Evolutionary conservation across 805 yeast species (phyloP), one percentile per base, ranked within the genome.

Genomic region (Metschnikowia aberdeeniae): DNA sequence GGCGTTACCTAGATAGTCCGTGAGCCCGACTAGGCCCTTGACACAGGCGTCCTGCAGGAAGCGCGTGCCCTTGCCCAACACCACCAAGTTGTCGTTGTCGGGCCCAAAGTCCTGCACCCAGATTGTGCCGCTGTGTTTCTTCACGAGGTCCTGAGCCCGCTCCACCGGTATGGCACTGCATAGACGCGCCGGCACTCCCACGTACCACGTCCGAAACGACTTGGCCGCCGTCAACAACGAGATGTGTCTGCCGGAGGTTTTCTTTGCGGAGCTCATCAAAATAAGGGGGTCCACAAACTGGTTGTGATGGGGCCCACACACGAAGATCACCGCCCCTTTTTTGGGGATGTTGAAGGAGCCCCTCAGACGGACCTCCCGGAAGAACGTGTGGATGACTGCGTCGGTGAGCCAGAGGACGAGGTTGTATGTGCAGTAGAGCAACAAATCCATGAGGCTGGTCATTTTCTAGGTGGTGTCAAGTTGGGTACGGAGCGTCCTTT

Each of bases 221-320:
- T 59, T 63, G 12, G 64, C 67, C 10, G 75, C 75, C 12, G 68
- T 62, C 45, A 70, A 58, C 43, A 63, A 62, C 13, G 74, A 62
- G 6, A 68, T 61, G 13, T 67, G 48, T 35, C 75, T 49, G 10
- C 65, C 60, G 2, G 63, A 52, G 31, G 49, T 52, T 36, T 66
- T 58, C 20, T 60, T 59, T n/a, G 67, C 67, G 43, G 62, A 59
- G 22, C 67, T 53, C 65, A 68, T 65, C 36, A 68, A 68, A 27
- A 69, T 61, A 34, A 67, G 47, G 1, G 68, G 72, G 53, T 70
- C 75, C 17, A 70, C 61, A 44, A 68, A 70, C 50, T 70, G 73
- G 50, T 70, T 70, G 45, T 66, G 72, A 52, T 70, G 75, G 2
- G 75, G 75, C 1, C 72, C 75, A 44, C 68, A 62, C 8, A 69